These are phyloP conservation scores for Salinomyces thailandicus DNA, from an alignment of 2,329 filamentous ascomycete genomes.

Conservation along the genomic window DNA sequence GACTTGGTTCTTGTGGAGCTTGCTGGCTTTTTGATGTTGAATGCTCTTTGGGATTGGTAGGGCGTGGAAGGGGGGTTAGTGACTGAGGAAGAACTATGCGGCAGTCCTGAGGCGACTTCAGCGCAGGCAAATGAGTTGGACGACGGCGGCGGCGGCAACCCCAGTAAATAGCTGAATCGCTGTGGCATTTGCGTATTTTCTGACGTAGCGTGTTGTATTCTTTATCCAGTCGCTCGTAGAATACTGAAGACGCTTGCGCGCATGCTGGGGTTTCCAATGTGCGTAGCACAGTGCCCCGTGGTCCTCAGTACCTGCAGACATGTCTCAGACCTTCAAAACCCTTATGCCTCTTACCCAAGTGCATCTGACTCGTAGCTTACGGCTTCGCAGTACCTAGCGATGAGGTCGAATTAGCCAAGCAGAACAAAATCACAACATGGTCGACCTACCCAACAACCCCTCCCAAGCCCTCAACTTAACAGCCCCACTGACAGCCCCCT, in stretches of 20 bases:
- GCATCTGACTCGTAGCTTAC: background rate
- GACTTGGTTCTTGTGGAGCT: too few relatives aligned
- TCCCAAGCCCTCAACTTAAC: conserved; percentile 26
- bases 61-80: too few relatives aligned
- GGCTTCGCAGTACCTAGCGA: background rate
- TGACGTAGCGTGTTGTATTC: background rate
- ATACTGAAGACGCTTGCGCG: background rate
- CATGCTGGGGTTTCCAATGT: too few relatives aligned
- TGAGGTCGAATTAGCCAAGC: background rate
- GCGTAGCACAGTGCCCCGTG: too few relatives aligned
- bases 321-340: background rate
- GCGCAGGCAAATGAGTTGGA: too few relatives aligned
- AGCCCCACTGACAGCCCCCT: conserved; percentile 16
- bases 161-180: too few relatives aligned
- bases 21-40: too few relatives aligned
- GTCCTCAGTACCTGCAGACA: too few relatives aligned
- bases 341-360: background rate
- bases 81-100: too few relatives aligned
- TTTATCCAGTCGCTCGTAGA: background rate
- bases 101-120: too few relatives aligned
- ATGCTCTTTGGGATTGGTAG: too few relatives aligned
- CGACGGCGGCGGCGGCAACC: too few relatives aligned
- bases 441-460: conserved; percentile 21
- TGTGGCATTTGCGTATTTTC: background rate
- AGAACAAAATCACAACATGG: background rate